Evolutionary conservation across 345 rosid genomes (phyloP), one percentile per base, ranked within the genome.

Genomic region (Corchorus olitorius): DNA sequence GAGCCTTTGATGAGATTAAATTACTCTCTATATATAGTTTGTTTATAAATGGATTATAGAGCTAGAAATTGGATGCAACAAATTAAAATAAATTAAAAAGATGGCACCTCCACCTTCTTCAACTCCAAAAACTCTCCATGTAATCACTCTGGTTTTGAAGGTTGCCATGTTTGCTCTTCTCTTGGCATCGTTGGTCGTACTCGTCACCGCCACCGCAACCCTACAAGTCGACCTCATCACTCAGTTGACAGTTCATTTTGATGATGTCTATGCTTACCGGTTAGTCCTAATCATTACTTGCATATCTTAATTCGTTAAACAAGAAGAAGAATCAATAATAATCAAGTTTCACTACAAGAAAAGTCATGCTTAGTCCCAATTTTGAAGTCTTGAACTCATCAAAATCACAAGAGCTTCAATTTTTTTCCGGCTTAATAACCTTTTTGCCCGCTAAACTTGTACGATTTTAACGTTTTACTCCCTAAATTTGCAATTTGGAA

Each of bases 181-280:
- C 48, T 55, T 86, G 68, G 70, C 70, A 52, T 63, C 89, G 3
- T 65, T 86, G 3, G 56, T 78, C 43, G 20, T 86, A 63, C 79
- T 86, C 74, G 73, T 63, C 78, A 81, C 78, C 76, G 80, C 81
- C 33, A 76, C 73, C 48, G 82, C 67, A 11, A 79, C 81, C 56
- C 4, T 81, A 16, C 85, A n/a, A 37, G 5, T 59, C 41, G 37
- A 27, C 43, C 39, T 72, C 46, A 39, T 7, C 56, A 56, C 2
- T 0, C 41, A 20, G 1, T 2, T n/a, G 14, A 79, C 75, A 60
- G 3, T 82, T 45, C 79, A 65, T 60, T 86, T 81, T 72, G 84
- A 77, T 45, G 87, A 86, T 62, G 34, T 78, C 15, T 84, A 75
- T 74, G 73, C 87, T 12, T 84, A 78, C 50, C 70, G 85, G 87